Evolutionary conservation across 306 rosid genomes (phyloP), one percentile per base, ranked within the genome.

Genomic region (Trifolium subterraneum): DNA sequence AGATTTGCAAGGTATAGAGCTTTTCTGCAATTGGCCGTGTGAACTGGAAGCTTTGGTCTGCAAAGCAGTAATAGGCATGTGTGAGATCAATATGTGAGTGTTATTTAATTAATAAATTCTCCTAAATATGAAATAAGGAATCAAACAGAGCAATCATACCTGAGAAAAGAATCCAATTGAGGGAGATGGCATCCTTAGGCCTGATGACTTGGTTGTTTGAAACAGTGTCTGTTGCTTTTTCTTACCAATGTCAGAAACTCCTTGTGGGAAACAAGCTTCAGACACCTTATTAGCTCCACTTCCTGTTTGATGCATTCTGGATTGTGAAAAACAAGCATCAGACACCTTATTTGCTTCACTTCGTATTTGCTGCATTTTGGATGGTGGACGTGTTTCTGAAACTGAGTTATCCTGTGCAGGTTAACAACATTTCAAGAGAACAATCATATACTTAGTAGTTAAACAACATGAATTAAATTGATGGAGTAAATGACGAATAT

Each of bases 131-230:
- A 64, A 83, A 69, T 64, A 8, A 11, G 41, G 31, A 70, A 78
- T 56, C 73, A 19, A 59, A 39, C 39, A 65, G 47, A 63, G 45
- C 45, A 59, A 72, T 27, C 59, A 81, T 80, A 94, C 98, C 86
- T 86, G 94, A 77, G 86, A 77, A 66, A 94, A 94, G 84, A 83
- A 94, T 75, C 89, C 87, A 79, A 94, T 69, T 2, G 98, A 91
- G 29, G 98, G 98, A 74, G 98, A 90, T 70, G 98, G 98, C 98
- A 83, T 91, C 81, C 98, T 81, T 64, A 91, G 76, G 83, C 97
- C 93, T 45, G 98, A 91, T 48, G 87, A 91, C 78, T 86, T 94
- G 77, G 84, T 73, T 13, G 84, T 61, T 71, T 74, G 92, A 31
- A 65, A 50, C 52, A 73, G 88, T 70, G 75, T n/a, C 10, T 39